phyloP scores from a whole-genome alignment of 2,329 filamentous ascomycete genomes.

The Sporothrix inflata region DNA sequence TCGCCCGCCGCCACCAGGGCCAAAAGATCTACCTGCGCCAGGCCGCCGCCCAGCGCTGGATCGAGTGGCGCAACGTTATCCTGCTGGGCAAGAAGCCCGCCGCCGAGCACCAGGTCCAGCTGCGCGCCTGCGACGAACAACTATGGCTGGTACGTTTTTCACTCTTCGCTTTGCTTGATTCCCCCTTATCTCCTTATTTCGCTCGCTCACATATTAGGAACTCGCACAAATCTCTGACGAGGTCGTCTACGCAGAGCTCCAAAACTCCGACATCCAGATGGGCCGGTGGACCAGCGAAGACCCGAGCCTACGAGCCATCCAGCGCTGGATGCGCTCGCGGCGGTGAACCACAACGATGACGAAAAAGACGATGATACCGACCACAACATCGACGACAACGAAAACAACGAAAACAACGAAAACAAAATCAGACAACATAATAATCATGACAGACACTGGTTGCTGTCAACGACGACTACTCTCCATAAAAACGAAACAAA shows the following conservation, averaged over 20 bases:
- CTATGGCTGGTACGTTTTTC: conserved; percentile 56
- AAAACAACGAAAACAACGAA: background rate
- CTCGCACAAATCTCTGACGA: conserved; percentile 63
- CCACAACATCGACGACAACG: background rate
- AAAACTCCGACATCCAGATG: conserved; percentile 55
- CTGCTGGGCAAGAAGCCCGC: conserved; percentile 56
- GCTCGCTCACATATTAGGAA: conserved; percentile 46
- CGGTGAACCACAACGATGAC: conserved; percentile 32
- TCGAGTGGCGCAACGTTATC: conserved; percentile 57
- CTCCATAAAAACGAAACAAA: background rate
- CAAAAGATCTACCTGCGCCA: conserved; percentile 68
- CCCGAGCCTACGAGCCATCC: conserved; percentile 59
- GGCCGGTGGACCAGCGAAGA: conserved; percentile 67
- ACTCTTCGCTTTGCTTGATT: background rate
- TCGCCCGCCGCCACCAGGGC: conserved; percentile 63
- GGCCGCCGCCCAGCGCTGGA: conserved; percentile 62
- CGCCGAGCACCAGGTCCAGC: conserved; percentile 50
- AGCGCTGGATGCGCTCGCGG: conserved; percentile 60
- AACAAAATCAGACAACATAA: background rate
- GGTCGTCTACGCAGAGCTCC: conserved; percentile 59
- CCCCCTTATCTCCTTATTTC: background rate
- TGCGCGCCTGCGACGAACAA: conserved; percentile 60
- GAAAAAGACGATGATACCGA: background rate
- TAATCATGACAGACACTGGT: conserved; percentile 11
- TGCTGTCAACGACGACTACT: conserved; percentile 2